phyloP scores from a whole-genome alignment of 2,329 filamentous ascomycete species.

The Ophiobolus disseminans region DNA sequence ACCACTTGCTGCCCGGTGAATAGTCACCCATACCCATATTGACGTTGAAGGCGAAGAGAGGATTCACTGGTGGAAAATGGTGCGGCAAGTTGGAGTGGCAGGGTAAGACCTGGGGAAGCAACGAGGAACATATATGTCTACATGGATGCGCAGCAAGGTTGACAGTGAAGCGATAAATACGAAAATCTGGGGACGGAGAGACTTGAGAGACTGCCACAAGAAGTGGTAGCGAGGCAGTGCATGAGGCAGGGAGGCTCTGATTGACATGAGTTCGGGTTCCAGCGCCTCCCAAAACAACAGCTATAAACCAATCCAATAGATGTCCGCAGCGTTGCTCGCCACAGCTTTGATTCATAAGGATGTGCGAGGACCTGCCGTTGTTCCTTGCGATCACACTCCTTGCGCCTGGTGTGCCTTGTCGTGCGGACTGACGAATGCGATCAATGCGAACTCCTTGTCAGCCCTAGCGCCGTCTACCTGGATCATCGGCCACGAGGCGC shows the following conservation, averaged over 20 bases:
- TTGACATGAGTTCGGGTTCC: too few species aligned
- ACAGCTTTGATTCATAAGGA: too few species aligned
- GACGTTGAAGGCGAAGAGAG: background rate
- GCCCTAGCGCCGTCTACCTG: background rate
- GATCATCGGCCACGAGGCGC: constrained; percentile 15
- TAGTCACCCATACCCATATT: constrained; percentile 45
- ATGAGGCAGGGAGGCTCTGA: background rate
- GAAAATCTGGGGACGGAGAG: background rate
- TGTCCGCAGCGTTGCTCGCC: too few species aligned
- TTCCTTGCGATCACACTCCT: too few species aligned
- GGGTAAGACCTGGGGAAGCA: too few species aligned
- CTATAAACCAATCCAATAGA: too few species aligned
- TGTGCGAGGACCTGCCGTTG: too few species aligned
- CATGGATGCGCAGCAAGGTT: constrained; percentile 16
- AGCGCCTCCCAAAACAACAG: too few species aligned
- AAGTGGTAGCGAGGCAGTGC: constrained; percentile 3
- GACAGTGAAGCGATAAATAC: constrained; percentile 6
- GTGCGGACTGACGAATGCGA: constrained; percentile 32
- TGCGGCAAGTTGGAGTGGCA: background rate
- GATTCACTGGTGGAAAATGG: background rate
- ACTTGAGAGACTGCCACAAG: background rate
- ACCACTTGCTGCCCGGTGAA: constrained; percentile 45
- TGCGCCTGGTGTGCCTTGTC: too few species aligned
- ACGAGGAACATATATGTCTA: constrained; percentile 8
- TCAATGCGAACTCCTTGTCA: constrained; percentile 28